These are phyloP conservation scores for Tolypocladium pustulatum DNA, from an alignment of 2,329 filamentous ascomycete species.

Conservation along the genomic window DNA sequence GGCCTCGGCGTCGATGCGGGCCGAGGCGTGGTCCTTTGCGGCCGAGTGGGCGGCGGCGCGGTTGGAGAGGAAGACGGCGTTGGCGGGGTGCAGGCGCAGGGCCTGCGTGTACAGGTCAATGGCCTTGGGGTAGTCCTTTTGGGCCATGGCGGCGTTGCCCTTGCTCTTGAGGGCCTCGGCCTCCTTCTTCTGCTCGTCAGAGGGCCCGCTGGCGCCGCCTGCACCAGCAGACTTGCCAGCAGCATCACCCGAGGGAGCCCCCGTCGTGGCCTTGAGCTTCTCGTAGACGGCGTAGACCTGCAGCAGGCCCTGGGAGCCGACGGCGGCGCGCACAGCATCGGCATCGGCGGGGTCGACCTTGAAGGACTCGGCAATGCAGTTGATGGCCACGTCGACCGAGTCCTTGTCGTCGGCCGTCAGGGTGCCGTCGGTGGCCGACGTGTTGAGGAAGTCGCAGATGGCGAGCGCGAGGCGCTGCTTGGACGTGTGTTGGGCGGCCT, in stretches of 20 bases:
- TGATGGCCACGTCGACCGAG: constrained; percentile 85
- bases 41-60: constrained; percentile 89
- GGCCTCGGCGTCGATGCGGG: constrained; percentile 79
- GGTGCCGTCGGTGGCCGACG: constrained; percentile 78
- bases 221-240: constrained; percentile 15
- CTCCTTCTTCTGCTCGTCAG: constrained; percentile 57
- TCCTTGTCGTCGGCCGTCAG: constrained; percentile 81
- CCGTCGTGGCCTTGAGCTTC: constrained; percentile 61
- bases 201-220: constrained; percentile 14
- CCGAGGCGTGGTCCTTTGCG: constrained; percentile 71
- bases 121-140: constrained; percentile 77
- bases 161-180: constrained; percentile 82
- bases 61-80: constrained; percentile 96
- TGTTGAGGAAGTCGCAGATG: constrained; percentile 88
- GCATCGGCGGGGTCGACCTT: constrained; percentile 79
- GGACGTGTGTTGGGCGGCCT: constrained; percentile 31
- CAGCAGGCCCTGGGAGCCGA: constrained; percentile 78
- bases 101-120: constrained; percentile 85
- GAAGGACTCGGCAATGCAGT: constrained; percentile 93
- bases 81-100: constrained; percentile 67
- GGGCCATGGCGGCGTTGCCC: constrained; percentile 90
- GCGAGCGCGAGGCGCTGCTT: constrained; percentile 89
- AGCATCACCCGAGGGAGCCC: constrained; percentile 29
- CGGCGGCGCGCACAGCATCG: constrained; percentile 60
- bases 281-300: constrained; percentile 95